A percentile compares a stretch with the other conserved stretches of the same genome.
phyloP scores from a whole-genome alignment of 2,329 filamentous ascomycete species.

The Xylariaceae sp. region DNA sequence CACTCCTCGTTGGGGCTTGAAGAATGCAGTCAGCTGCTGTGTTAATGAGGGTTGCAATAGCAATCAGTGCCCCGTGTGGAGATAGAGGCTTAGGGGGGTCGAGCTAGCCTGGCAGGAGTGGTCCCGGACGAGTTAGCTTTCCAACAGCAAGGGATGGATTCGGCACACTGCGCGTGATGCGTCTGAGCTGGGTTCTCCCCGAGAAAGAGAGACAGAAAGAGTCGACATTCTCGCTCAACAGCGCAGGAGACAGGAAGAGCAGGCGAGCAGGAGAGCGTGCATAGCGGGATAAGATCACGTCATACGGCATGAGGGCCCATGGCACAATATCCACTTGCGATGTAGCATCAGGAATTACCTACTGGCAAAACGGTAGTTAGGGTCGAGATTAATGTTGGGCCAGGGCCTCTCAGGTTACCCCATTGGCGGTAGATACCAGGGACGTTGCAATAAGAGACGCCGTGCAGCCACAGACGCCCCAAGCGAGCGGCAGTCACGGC shows the following conservation, averaged over 20 bases:
- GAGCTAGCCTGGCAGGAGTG: slow-evolving; percentile 3
- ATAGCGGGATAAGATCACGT: background rate
- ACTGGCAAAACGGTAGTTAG: slow-evolving; percentile 5
- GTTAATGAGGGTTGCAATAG: slow-evolving; percentile 6
- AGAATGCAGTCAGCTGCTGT: slow-evolving; percentile 10
- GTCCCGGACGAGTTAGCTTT: background rate
- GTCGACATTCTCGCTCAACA: too few relatives aligned
- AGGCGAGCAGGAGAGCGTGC: background rate
- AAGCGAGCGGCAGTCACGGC: slow-evolving; percentile 12
- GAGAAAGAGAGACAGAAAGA: background rate
- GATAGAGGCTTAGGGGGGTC: slow-evolving; percentile 6
- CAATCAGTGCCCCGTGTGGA: slow-evolving; percentile 2
- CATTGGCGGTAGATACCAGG: slow-evolving; percentile 14
- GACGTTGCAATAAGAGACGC: slow-evolving; percentile 12
- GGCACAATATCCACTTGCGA: slow-evolving; percentile 1
- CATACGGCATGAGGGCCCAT: background rate
- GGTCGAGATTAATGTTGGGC: slow-evolving; percentile 8
- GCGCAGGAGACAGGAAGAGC: background rate
- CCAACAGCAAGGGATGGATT: slow-evolving; percentile 6
- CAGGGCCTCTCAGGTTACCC: background rate
- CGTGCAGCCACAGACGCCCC: slow-evolving; percentile 17
- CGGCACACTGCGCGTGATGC: background rate
- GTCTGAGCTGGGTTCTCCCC: background rate
- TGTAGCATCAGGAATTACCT: background rate
- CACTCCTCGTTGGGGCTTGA: slow-evolving; percentile 5